Base-by-base conservation (phyloP, 768 basidiomycete species). In the Ramaria sp. region DNA sequence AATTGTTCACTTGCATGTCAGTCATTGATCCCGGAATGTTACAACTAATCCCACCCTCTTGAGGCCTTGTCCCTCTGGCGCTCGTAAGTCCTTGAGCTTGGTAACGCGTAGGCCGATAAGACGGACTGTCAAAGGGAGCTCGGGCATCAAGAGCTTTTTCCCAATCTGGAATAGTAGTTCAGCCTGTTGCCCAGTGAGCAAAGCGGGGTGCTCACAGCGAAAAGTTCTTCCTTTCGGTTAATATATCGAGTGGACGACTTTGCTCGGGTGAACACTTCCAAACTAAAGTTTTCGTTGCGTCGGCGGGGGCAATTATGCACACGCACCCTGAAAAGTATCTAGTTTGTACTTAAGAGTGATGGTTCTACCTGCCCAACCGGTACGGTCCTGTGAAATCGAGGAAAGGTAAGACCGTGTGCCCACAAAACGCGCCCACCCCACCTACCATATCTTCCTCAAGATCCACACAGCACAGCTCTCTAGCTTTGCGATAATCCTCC, bases 341-440 rank as follows among this genome's bases (percentile, higher is more conserved):
- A 91, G 77, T 72, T 99, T 99, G 68, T 85, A 93, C 68, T 95
- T 96, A 51, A 98, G 75, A 0, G 91, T 95, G 33, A 98, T 76
- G 0, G 91, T 96, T 61, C 85, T 81, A 7, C 91, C 95, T 7
- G 82, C 78, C 84, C 91, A 99, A 31, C 88, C 85, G 46, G 76
- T 75, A n/a, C 77, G 69, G 27, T 75, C 71, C 53, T 54, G 20
- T 54, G 20, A 24, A 7, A 24, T 45, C 12, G 33, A 33, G 17
- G 3, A 22, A 13, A 22, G 19, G 22, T 17, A 12, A 9, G 15
- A 20, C 3, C 30, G 19, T 19, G 24, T 9, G 27, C 41, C 3
- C 15, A 33, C 15, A 43, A 54, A 53, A 39, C 22, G 48, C 4
- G 4, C 15, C 27, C 27, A 27, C 27, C 27, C 5, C 27, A 27